Evolutionary conservation across 2,329 filamentous ascomycete genomes (phyloP).

Genomic region (Nemania diffusa): DNA sequence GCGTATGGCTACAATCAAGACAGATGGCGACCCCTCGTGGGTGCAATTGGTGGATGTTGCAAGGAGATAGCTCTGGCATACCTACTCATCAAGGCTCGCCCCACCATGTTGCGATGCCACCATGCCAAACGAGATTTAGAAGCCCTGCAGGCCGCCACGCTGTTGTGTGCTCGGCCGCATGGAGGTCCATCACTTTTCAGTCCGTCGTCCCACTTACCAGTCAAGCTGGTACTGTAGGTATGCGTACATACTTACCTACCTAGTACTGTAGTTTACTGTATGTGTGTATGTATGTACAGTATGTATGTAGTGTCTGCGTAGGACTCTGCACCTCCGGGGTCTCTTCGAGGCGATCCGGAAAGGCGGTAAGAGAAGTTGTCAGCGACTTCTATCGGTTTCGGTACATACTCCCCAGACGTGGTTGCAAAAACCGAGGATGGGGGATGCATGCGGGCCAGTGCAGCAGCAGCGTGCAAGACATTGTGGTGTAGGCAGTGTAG

Average conservation of each 20-base stretch:
- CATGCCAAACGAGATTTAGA: conserved; percentile 46
- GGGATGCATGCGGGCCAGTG: conserved; percentile 36
- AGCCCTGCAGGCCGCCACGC: conserved; percentile 40
- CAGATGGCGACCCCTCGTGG: conserved; percentile 37
- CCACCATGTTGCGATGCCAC: conserved; percentile 46
- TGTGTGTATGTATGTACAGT: no score
- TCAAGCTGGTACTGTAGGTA: conserved; percentile 17
- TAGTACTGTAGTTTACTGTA: no score
- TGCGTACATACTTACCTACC: no score
- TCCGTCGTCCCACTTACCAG: conserved; percentile 25
- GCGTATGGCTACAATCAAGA: conserved; percentile 29
- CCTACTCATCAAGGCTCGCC: conserved; percentile 36
- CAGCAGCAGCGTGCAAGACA: conserved; percentile 35
- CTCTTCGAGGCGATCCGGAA: conserved; percentile 34
- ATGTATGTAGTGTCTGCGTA: no score
- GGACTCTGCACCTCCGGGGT: conserved; percentile 30
- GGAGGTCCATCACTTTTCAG: conserved; percentile 37
- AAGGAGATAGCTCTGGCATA: conserved; percentile 35
- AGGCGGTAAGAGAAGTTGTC: conserved; percentile 40
- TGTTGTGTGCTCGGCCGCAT: conserved; percentile 39
- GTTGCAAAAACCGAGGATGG: conserved; percentile 39
- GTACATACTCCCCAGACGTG: conserved; percentile 38
- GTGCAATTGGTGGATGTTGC: conserved; percentile 41
- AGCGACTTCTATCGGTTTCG: conserved; percentile 32
- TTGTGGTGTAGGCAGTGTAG: conserved; percentile 3